Percentiles rank a stretch among this genome's conserved stretches.
These are phyloP conservation scores for Pelagomonas calceolata DNA, from an alignment of 108 stramenopile genomes.

Conservation along the genomic window DNA sequence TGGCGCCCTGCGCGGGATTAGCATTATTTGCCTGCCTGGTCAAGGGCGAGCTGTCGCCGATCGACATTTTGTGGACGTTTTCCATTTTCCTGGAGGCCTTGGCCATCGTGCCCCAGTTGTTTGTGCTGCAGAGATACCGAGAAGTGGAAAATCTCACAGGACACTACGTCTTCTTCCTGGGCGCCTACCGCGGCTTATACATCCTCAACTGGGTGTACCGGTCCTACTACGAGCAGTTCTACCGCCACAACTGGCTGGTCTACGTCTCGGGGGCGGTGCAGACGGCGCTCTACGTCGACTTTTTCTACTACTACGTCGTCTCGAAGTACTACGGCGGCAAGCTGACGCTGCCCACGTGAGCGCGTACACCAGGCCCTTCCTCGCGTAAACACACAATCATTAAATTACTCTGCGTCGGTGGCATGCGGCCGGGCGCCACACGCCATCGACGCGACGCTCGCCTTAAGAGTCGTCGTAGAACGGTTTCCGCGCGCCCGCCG, in stretches of 20 bases:
- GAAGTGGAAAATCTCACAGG: slow-evolving; percentile 96
- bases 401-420: no score
- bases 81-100: slow-evolving; percentile 87
- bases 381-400: no score
- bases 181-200: slow-evolving; percentile 88
- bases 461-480: no score
- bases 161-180: slow-evolving; percentile 95
- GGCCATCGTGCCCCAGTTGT: slow-evolving; percentile 92
- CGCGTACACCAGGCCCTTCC: no score
- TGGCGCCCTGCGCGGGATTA: slow-evolving; percentile 73
- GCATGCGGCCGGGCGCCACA: no score
- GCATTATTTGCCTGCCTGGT: slow-evolving; percentile 65
- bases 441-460: no score
- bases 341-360: slow-evolving; percentile 13
- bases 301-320: slow-evolving; percentile 89
- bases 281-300: slow-evolving; percentile 93
- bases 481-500: no score
- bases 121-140: slow-evolving; percentile 87
- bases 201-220: slow-evolving; percentile 98
- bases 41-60: slow-evolving; percentile 43
- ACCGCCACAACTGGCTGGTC: slow-evolving; percentile 84
- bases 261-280: slow-evolving; percentile 88
- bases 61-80: slow-evolving; percentile 84
- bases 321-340: slow-evolving; percentile 16
- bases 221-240: slow-evolving; percentile 65